Evolutionary conservation across 192 early-diverging fungal species (phyloP).

Genomic region (Paraglomus occultum): DNA sequence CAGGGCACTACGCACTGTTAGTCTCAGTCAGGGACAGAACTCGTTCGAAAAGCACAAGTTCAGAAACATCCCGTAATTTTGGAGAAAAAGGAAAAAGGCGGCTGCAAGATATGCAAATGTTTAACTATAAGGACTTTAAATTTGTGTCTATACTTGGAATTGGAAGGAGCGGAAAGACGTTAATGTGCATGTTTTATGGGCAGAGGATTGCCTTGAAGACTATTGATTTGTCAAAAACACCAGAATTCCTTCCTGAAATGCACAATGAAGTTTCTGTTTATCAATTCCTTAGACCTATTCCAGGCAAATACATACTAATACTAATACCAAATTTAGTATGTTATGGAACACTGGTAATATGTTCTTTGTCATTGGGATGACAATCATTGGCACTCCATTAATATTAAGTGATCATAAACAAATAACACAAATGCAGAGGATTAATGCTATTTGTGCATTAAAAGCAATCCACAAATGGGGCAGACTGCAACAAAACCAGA

Average conservation of each 20-base stretch:
- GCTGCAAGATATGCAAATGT: neutral
- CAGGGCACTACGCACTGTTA: too few species aligned
- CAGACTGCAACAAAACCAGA: neutral
- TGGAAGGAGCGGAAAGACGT: constrained; percentile 11
- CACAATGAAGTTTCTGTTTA: constrained; percentile 21
- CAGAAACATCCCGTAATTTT: too few species aligned
- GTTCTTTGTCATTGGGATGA: constrained; percentile 25
- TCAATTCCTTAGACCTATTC: constrained; percentile 11
- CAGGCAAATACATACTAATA: too few species aligned
- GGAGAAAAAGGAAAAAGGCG: too few species aligned
- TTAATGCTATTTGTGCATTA: constrained; percentile 4
- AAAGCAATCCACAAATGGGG: constrained; percentile 1
- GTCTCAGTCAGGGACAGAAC: too few species aligned
- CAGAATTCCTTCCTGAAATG: constrained; percentile 21
- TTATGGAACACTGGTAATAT: constrained; percentile 12
- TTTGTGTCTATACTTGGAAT: constrained; percentile 10
- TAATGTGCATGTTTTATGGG: constrained; percentile 1
- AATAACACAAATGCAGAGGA: constrained; percentile 21
- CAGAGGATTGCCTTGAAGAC: constrained; percentile 25
- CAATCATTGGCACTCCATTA: constrained; percentile 18
- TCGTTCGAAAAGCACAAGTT: too few species aligned
- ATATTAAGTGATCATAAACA: constrained; percentile 12
- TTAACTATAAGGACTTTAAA: constrained; percentile 13
- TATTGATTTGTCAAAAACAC: constrained; percentile 18
- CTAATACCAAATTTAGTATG: constrained; percentile 25